Base-by-base conservation (phyloP, 345 rosid species). In the Schrenkiella parvula region DNA sequence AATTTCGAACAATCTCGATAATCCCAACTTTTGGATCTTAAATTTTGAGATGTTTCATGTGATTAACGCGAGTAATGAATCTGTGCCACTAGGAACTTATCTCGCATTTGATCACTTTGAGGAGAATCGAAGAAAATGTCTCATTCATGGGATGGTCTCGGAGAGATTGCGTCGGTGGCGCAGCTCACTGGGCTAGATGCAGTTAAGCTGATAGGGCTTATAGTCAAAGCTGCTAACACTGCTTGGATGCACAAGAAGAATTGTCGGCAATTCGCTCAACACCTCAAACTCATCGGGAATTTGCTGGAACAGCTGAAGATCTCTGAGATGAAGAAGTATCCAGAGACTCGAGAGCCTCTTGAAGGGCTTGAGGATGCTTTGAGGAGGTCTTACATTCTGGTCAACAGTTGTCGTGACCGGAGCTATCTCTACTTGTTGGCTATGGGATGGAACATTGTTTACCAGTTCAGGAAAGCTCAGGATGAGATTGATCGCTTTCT, bases 401-500 rank as follows among this genome's bases (percentile, higher is more conserved):
- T 95, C 19, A 86, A 89, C 17, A 95, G 96, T 42, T 95, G 98
- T 58, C 93, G 93, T 59, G 99, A 95, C 65, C 74, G 89, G 63
- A 95, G 99, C 70, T 95, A 89, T 77, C 90, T 95, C 11, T 95
- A 95, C 76, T 78, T 95, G 85, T 80, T 95, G 53, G 99, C 99
- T 19, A 91, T 91, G 99, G 99, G 99, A 1, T 95, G 99, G 99
- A 95, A 91, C 80, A 91, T 95, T 31, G 99, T 95, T 47, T 95
- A 95, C 43, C 99, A 95, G 78, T 95, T 95, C 65, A 80, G 97
- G 72, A 95, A 85, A 81, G 96, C 95, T 13, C 99, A 91, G 80
- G 87, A 80, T 72, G 99, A 95, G 89, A 95, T 95, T 42, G 99
- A 95, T 71, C 88, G 88, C 5, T 95, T 89, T 66, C 84, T 95